Conservation (phyloP, 352 stramenopile species). For the Phytophthora pini region DNA sequence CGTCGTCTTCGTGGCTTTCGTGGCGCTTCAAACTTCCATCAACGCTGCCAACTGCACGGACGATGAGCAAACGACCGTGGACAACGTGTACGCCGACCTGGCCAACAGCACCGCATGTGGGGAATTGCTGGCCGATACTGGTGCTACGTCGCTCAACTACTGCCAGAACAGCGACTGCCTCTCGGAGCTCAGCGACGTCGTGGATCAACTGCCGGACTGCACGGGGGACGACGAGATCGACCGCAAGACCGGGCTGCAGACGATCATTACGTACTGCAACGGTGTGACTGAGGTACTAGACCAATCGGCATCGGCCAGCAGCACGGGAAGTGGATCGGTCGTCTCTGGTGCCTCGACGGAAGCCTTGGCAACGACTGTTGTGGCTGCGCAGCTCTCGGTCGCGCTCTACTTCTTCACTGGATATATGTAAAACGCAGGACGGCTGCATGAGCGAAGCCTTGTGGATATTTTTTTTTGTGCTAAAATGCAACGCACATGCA, state of each 20-base stretch:
- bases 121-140: conserved; percentile 33
- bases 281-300: conserved; percentile 24
- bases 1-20: conserved; percentile 12
- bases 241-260: conserved; percentile 34
- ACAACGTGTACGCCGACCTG: conserved; percentile 39
- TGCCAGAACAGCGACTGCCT: conserved; percentile 40
- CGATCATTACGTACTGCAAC: conserved; percentile 33
- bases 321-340: conserved; percentile 12
- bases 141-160: conserved; percentile 40
- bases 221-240: conserved; percentile 35
- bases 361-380: neutral
- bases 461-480: conserved; percentile 8
- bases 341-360: conserved; percentile 14
- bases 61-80: conserved; percentile 32
- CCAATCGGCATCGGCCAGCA: conserved; percentile 24
- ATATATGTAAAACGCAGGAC: conserved; percentile 12
- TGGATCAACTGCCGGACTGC: conserved; percentile 41
- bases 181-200: conserved; percentile 25
- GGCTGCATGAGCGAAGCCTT: neutral
- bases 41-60: conserved; percentile 35
- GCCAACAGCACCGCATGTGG: conserved; percentile 28
- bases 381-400: conserved; percentile 23
- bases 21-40: conserved; percentile 16
- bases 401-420: conserved; percentile 25
- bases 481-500: neutral